These are phyloP conservation scores for Ophiosphaerella herpotricha DNA, from an alignment of 2,329 filamentous ascomycete species.

Conservation along the genomic window DNA sequence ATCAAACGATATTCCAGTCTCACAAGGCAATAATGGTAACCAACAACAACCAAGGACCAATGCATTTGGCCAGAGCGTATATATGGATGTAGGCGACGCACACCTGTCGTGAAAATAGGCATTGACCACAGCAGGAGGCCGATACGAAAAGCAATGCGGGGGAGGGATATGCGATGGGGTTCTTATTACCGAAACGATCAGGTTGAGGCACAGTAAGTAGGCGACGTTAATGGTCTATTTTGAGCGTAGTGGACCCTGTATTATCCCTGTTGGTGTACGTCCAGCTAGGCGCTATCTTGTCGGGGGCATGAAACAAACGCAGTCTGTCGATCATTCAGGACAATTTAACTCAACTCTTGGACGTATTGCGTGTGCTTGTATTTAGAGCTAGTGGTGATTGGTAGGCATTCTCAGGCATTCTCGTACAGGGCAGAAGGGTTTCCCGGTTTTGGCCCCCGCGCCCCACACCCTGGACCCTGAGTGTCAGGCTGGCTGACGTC, in stretches of 20 bases:
- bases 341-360: background rate
- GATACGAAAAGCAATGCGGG: slow-evolving; percentile 30
- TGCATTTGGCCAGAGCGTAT: slow-evolving; percentile 41
- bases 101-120: background rate
- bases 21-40: slow-evolving; percentile 13
- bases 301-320: background rate
- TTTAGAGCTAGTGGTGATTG: background rate
- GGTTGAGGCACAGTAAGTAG: background rate
- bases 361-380: background rate
- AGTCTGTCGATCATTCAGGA: background rate
- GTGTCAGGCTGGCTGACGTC: slow-evolving; percentile 11
- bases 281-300: background rate
- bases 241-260: too few relatives aligned
- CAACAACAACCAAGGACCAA: slow-evolving; percentile 32
- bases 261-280: background rate
- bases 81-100: slow-evolving; percentile 45
- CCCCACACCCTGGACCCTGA: slow-evolving; percentile 22
- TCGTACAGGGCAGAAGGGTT: slow-evolving; percentile 5
- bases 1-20: slow-evolving; percentile 19
- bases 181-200: slow-evolving; percentile 30
- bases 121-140: slow-evolving; percentile 31
- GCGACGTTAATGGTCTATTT: too few relatives aligned
- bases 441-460: slow-evolving; percentile 1
- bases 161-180: slow-evolving; percentile 36
- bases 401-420: too few relatives aligned